Percentiles rank a stretch among this genome's conserved stretches.
phyloP scores from a whole-genome alignment of 129 eudicot species.

The Tagetes patula region DNA sequence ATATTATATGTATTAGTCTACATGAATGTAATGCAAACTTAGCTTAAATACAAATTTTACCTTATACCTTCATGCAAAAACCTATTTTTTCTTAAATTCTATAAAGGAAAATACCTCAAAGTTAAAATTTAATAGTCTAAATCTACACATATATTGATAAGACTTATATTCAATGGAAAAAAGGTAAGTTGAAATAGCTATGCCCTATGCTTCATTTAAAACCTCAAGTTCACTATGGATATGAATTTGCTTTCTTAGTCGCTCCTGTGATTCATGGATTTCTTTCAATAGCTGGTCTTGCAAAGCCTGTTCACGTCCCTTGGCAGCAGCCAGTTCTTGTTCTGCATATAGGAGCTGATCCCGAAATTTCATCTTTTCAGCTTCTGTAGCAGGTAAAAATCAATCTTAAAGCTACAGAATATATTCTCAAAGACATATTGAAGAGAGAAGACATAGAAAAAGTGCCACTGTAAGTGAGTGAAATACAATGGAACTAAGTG shows the following conservation, averaged over 20 bases:
- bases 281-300: constrained; percentile 87
- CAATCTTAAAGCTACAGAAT: constrained; percentile 23
- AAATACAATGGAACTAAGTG: constrained; percentile 5
- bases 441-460: constrained; percentile 6
- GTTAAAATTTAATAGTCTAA: background rate
- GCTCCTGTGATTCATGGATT: constrained; percentile 71
- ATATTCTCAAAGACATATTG: constrained; percentile 17
- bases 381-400: constrained; percentile 48
- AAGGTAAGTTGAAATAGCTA: constrained; percentile 13
- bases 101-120: constrained; percentile 4
- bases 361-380: constrained; percentile 70
- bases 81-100: background rate
- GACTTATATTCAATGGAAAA: background rate
- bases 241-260: constrained; percentile 68
- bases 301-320: constrained; percentile 76
- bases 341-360: constrained; percentile 71
- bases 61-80: background rate
- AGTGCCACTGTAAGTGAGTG: constrained; percentile 4
- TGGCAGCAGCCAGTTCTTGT: constrained; percentile 96
- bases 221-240: constrained; percentile 76
- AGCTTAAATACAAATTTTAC: background rate
- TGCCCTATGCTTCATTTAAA: constrained; percentile 11
- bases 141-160: background rate
- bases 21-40: constrained; percentile 15
- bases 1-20: background rate